These are phyloP conservation scores for Lactarius sp. DNA, from an alignment of 768 basidiomycete genomes.

Conservation along the genomic window DNA sequence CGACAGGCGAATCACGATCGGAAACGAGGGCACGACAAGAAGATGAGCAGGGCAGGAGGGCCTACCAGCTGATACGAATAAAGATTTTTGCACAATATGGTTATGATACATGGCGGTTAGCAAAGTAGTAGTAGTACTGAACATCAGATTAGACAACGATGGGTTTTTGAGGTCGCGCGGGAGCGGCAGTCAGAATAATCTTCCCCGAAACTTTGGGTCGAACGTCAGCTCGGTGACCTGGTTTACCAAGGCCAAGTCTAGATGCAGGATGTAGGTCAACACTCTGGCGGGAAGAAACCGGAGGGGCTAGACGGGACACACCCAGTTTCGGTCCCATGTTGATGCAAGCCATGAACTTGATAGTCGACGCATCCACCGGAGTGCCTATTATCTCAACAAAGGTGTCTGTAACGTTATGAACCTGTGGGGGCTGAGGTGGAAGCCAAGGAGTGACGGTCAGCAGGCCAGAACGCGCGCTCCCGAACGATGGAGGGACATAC, in stretches of 20 bases:
- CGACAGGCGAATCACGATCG: slow-evolving; percentile 67
- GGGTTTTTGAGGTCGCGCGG: background rate
- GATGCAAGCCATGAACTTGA: slow-evolving; percentile 50
- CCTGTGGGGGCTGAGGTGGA: background rate
- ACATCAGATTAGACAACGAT: background rate
- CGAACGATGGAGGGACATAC: background rate
- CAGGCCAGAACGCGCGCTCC: no score
- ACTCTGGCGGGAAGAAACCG: background rate
- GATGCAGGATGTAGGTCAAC: background rate
- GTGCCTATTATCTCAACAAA: slow-evolving; percentile 66
- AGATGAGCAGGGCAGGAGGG: slow-evolving; percentile 65
- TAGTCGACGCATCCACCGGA: slow-evolving; percentile 48
- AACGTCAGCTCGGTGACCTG: slow-evolving; percentile 59
- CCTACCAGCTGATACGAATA: slow-evolving; percentile 16
- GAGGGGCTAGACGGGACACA: slow-evolving; percentile 32
- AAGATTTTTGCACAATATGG: background rate
- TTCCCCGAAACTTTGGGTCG: slow-evolving; percentile 47
- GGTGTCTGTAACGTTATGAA: slow-evolving; percentile 44
- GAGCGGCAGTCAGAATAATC: slow-evolving; percentile 39
- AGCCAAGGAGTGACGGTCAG: background rate
- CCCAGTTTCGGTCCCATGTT: slow-evolving; percentile 61
- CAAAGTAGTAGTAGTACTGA: background rate
- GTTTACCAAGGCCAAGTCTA: slow-evolving; percentile 58
- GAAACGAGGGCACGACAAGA: slow-evolving; percentile 84
- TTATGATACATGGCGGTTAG: slow-evolving; percentile 12